Evolutionary conservation across 495 filamentous ascomycete species (phyloP), one percentile per base, ranked within the genome.

Genomic region (Oidiodendron maius): DNA sequence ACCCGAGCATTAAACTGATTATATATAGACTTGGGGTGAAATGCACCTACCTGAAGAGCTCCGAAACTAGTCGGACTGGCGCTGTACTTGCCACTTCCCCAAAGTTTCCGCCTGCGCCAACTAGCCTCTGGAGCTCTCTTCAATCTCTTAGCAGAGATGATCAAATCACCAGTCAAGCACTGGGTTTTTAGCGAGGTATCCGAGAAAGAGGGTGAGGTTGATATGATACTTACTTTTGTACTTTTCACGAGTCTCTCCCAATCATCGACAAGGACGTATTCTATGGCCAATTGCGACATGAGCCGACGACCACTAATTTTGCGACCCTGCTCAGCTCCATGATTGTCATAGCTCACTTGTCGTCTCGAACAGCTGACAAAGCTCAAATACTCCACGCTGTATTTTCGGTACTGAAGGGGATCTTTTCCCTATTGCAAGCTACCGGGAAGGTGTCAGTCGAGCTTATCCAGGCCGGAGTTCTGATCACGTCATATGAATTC

Each of bases 401-500:
- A 10, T 57, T 52, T 26, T 24, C 12, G 13, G 34, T 41, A 3
- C 15, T 48, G 22, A 58, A 58, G 37, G 26, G 34, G 10, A 43
- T 54, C 1, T 41, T 16, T 21, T 32, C 32, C 13, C 21, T 54
- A 17, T 32, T 54, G 10, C 46, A 50, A 26, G 35, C 24, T 16
- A 48, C 43, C 4, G 46, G 46, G 10, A 51, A 51, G 10, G 21
- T 34, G 1, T 36, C 45, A 3, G 38, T 48, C 2, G 55, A 53
- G 38, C 17, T 58, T 11, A 11, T 58, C 4, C 55, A 54, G 23
- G 38, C 51, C 2, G 47, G 51, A 1, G 13, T 54, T 15, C 28
- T 58, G 4, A 25, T 58, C 43, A 51, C 55, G 9, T 22, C 26
- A 12, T 58, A 48, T 30, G 55, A 58, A 23, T 32, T 46, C 39